Evolutionary conservation across 2,329 filamentous ascomycete genomes (phyloP), one percentile per base, ranked within the genome.

Genomic region (Karstenula rhodostoma): DNA sequence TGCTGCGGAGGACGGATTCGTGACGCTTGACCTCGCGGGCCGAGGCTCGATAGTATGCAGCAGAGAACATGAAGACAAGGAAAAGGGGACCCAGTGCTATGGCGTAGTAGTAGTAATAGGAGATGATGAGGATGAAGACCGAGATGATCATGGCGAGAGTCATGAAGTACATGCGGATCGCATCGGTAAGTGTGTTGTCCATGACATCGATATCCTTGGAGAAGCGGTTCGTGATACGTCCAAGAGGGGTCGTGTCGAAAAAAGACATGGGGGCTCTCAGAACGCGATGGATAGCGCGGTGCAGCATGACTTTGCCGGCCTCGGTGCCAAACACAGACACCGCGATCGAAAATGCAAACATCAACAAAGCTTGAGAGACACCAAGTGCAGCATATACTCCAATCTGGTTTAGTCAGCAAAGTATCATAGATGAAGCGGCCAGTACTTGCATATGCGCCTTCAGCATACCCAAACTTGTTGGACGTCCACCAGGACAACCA

Each of bases 401-500:
- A 68, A 90, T 90, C 78, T 86, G 74, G 6, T 69, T 70, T 8
- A 65, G 72, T 74, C 71, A 78, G 64, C 63, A 62, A 44, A 62
- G 48, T 17, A 59, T 22, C 6, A 40, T 29, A 9, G 10, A 40
- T 12, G n/a, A 52, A 25, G 15, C 86, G 22, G 19, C 17, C 7
- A n/a, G n/a, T 19, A 62, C 88, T 89, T 67, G 93, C 92, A 73
- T 97, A 97, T 29, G 84, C 79, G 1, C 89, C 92, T 13, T 82
- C 86, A 0, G 85, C 83, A 60, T 90, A 86, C 8, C 84, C 81
- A 67, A 90, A 97, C 73, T 90, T 89, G 75, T 93, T 79, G 0
- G 91, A 92, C 0, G 92, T 96, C 94, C 94, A 98, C 81, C 89
- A 98, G 0, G 93, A 95, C 1, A 98, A 86, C 94, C 94, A 98